Base-by-base conservation (phyloP, 345 rosid genomes). In the Euphorbia lathyris region DNA sequence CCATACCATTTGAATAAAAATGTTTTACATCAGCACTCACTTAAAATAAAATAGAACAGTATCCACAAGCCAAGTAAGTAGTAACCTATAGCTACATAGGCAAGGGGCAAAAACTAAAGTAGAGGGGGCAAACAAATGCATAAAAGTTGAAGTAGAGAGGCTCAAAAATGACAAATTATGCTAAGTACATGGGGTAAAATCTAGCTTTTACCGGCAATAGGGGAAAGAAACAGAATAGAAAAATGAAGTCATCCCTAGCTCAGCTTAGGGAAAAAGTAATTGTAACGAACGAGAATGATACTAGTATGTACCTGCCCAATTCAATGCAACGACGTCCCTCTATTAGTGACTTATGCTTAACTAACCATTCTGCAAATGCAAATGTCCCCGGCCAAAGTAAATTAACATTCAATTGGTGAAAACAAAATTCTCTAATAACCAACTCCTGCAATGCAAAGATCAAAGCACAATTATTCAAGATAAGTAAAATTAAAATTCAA, bases 381-480 rank as follows among this genome's bases (percentile, higher is more conserved):
- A 95, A 95, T 5, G 98, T 79, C 75, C 99, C 97, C 0, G 99
- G 99, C 99, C 99, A 95, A 9, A 92, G 95, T 78, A 95, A 85
- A 83, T 95, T 95, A 71, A 97, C 99, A 87, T 95, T 95, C 74
- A 90, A 77, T 79, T 86, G 87, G 61, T 95, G 99, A 70, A 95
- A 95, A 4, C 93, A 86, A 70, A 92, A 95, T 72, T 95, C 99
- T 36, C 91, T 78, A 63, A n/a, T n/a, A n/a, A 81, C 71, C 75
- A 92, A 71, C 75, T 92, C 96, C 98, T 95, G 88, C 72, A 76
- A 13, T n/a, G n/a, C 0, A 0, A 57, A 16, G 9, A 20, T 58
- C 5, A 29, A 58, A 2, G 26, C 23, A 38, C 16, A 22, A 56
- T 23, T 40, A 32, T 61, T 32, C 34, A 14, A 34, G 47, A 34